phyloP scores from a whole-genome alignment of 495 filamentous ascomycete species.

The Aspergillus mulundensis region DNA sequence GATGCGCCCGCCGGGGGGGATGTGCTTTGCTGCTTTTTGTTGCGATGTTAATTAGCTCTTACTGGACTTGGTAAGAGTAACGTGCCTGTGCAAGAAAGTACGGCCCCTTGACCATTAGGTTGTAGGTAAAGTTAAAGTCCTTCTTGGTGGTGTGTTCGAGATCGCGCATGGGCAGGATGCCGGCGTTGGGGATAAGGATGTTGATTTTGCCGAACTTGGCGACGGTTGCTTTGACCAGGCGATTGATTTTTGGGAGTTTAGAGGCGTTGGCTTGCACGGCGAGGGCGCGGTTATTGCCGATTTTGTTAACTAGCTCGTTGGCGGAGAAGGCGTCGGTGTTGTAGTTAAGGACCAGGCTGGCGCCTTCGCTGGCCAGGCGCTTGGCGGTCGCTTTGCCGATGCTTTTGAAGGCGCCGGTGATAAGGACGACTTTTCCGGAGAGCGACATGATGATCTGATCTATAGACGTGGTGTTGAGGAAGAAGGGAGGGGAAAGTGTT shows the following conservation, averaged over 20 bases:
- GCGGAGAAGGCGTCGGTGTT: constrained; percentile 7
- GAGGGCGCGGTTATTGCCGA: constrained; percentile 4
- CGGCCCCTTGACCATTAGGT: constrained; percentile 4
- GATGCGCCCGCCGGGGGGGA: constrained; percentile 52
- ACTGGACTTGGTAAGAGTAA: background rate
- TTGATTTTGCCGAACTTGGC: constrained; percentile 31
- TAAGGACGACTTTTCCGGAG: constrained; percentile 26
- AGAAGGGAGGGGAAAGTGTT: background rate
- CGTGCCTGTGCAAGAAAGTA: constrained; percentile 5
- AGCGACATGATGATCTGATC: constrained; percentile 7
- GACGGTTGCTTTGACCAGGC: constrained; percentile 14
- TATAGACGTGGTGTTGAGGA: background rate
- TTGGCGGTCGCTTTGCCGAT: constrained; percentile 49
- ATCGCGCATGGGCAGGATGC: constrained; percentile 45
- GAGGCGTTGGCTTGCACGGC: constrained; percentile 7
- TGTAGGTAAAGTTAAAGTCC: constrained; percentile 14
- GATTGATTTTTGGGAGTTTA: background rate
- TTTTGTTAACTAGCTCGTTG: background rate
- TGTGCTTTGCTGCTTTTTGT: constrained; percentile 61
- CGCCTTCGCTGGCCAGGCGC: constrained; percentile 38
- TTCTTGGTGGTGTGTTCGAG: constrained; percentile 27
- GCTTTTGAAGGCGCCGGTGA: constrained; percentile 52
- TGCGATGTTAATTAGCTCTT: constrained; percentile 17
- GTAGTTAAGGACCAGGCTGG: constrained; percentile 35
- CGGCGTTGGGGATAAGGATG: constrained; percentile 52